Percentiles rank a stretch among this genome's conserved stretches.
Conservation (phyloP, 73 alveolate genomes). For the Paramecium caudatum region DNA sequence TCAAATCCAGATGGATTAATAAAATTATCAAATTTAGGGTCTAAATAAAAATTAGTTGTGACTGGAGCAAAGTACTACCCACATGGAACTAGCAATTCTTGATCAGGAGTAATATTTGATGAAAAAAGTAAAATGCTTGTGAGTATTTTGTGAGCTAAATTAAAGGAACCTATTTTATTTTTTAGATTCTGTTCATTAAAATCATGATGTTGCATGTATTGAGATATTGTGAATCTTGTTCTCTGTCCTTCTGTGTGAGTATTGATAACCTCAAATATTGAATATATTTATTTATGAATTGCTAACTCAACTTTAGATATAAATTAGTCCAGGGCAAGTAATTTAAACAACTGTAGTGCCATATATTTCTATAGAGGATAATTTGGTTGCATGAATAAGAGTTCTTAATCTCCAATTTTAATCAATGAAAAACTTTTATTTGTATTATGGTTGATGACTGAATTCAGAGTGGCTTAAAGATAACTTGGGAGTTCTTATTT, state of each 20-base stretch:
- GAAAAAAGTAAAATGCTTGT: background rate
- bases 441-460: background rate
- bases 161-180: constrained; percentile 1
- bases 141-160: constrained; percentile 13
- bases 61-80: constrained; percentile 33
- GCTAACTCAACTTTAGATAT: constrained; percentile 1
- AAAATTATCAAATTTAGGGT: constrained; percentile 34
- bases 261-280: constrained; percentile 5
- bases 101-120: background rate
- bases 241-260: constrained; percentile 26
- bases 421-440: constrained; percentile 10
- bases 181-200: constrained; percentile 31
- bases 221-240: background rate
- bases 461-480: background rate
- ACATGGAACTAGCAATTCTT: constrained; percentile 17
- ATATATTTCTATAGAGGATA: constrained; percentile 53
- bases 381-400: constrained; percentile 27
- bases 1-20: constrained; percentile 42
- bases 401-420: background rate
- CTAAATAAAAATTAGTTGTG: constrained; percentile 14
- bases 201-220: constrained; percentile 20
- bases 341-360: background rate
- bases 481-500: background rate
- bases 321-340: background rate
- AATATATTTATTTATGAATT: background rate